Conservation (phyloP, 1,284 basidiomycete species). For the Puccinia hordei region DNA sequence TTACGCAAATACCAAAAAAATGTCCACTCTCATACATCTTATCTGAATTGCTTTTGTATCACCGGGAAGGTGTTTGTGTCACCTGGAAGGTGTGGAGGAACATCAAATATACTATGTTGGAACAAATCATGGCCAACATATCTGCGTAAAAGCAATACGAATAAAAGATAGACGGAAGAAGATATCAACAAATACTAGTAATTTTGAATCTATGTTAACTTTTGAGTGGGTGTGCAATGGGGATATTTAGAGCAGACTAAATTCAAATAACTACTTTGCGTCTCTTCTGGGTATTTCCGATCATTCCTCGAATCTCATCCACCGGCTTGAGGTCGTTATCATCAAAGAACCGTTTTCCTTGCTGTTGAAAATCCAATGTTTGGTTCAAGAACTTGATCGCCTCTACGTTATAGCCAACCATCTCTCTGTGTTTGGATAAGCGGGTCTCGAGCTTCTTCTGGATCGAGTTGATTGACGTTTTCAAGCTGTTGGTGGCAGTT, state of each 20-base stretch:
- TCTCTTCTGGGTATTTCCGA: constrained; percentile 36
- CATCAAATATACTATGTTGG: no score
- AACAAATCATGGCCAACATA: no score
- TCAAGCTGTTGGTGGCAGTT: constrained; percentile 87
- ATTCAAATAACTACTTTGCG: constrained; percentile 38
- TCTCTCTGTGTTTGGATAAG: constrained; percentile 31
- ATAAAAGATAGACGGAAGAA: no score
- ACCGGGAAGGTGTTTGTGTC: no score
- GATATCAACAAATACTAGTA: no score
- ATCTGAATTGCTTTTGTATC: no score
- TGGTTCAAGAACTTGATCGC: constrained; percentile 34
- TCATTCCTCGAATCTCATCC: constrained; percentile 15
- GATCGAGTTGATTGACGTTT: constrained; percentile 65
- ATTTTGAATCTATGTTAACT: no score
- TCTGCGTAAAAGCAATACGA: no score
- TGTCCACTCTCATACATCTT: no score
- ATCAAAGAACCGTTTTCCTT: constrained; percentile 30
- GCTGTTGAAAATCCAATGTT: constrained; percentile 16
- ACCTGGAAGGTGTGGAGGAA: no score
- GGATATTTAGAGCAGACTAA: neutral
- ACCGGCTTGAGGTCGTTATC: constrained; percentile 24
- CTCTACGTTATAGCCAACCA: constrained; percentile 42
- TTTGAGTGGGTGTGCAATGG: no score
- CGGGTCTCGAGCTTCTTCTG: neutral
- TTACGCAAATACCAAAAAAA: no score